These are phyloP conservation scores for Erythrophleum fordii DNA, from an alignment of 306 rosid genomes.

Conservation along the genomic window DNA sequence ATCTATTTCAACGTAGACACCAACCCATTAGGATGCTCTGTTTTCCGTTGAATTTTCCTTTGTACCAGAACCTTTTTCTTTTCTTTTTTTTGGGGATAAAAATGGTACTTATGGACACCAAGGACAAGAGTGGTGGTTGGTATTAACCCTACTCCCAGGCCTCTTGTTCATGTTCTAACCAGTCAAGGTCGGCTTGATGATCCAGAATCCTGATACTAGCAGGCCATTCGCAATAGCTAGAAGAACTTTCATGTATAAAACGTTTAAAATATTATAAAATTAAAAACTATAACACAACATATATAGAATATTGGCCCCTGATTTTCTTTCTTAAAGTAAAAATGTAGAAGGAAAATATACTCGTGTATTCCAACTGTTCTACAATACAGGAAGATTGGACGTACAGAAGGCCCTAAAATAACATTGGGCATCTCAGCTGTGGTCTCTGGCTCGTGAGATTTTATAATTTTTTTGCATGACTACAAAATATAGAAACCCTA, in stretches of 20 bases:
- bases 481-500: no score
- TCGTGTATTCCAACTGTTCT: background rate
- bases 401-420: background rate
- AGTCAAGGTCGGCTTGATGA: background rate
- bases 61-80: no score
- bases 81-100: no score
- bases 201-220: background rate
- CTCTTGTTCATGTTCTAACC: background rate
- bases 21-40: no score
- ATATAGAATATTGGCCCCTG: background rate
- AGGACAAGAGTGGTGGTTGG: no score
- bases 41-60: no score
- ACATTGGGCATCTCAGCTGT: background rate
- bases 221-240: background rate
- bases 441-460: no score
- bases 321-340: background rate
- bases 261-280: background rate
- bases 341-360: background rate
- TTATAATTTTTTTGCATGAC: background rate
- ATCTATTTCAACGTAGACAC: no score
- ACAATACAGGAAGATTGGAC: background rate
- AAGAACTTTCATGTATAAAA: no score
- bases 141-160: background rate
- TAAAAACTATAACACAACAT: no score
- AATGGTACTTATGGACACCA: no score